Percentiles rank a stretch among this genome's conserved stretches.
These are phyloP conservation scores for Chytridiales sp. DNA, from an alignment of 371 early-diverging fungal species.

Conservation along the genomic window DNA sequence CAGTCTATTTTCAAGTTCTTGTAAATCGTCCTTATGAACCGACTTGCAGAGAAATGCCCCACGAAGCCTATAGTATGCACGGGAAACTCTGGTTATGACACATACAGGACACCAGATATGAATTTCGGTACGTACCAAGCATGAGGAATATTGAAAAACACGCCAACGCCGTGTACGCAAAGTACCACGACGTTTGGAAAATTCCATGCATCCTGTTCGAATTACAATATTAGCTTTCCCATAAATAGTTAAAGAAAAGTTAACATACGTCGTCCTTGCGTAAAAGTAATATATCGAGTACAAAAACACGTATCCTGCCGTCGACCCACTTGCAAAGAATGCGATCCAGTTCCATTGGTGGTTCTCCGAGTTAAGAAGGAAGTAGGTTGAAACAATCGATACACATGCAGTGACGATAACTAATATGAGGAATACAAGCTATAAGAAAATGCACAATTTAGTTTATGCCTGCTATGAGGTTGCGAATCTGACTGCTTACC, in stretches of 20 bases:
- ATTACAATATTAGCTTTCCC: neutral
- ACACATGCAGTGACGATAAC: constrained; percentile 74
- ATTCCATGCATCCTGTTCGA: constrained; percentile 71
- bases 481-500: constrained; percentile 19
- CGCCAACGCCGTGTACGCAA: constrained; percentile 72
- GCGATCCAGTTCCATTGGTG: constrained; percentile 88
- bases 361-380: constrained; percentile 79
- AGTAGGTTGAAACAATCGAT: constrained; percentile 73
- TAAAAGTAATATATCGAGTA: constrained; percentile 79
- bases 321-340: constrained; percentile 75
- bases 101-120: neutral
- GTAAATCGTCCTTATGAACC: constrained; percentile 24
- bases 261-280: constrained; percentile 66
- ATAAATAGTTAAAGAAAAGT: neutral
- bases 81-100: neutral
- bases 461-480: neutral
- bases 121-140: constrained; percentile 48
- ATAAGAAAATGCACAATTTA: neutral
- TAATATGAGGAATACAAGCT: constrained; percentile 70
- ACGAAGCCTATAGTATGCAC: constrained; percentile 16
- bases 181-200: constrained; percentile 79
- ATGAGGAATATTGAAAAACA: constrained; percentile 68
- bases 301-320: constrained; percentile 73
- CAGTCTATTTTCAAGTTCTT: constrained; percentile 28
- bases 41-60: constrained; percentile 25